Conservation (phyloP, 2,329 filamentous ascomycete genomes). For the Piedraia hortae region DNA sequence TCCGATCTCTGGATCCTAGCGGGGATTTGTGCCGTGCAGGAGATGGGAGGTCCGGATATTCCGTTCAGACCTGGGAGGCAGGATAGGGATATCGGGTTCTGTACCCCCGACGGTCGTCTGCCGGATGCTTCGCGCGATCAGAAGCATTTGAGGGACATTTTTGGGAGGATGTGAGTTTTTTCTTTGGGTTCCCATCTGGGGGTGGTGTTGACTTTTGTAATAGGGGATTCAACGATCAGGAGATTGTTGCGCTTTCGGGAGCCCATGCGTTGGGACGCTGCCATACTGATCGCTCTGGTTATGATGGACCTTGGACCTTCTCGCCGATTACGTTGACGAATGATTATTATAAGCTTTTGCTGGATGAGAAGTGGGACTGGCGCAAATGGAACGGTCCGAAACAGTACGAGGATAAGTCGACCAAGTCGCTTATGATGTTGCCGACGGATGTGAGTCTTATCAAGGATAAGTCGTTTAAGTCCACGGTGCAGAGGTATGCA, state of each 20-base stretch:
- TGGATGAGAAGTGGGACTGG: slow-evolving; percentile 80
- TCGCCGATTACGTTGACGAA: slow-evolving; percentile 79
- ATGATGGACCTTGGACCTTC: slow-evolving; percentile 74
- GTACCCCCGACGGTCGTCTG: slow-evolving; percentile 79
- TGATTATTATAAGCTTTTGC: slow-evolving; percentile 70
- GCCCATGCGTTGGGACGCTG: slow-evolving; percentile 74
- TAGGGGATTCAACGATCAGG: slow-evolving; percentile 94
- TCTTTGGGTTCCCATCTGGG: neutral
- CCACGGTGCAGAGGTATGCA: slow-evolving; percentile 62
- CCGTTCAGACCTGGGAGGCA: slow-evolving; percentile 67
- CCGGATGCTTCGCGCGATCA: slow-evolving; percentile 56
- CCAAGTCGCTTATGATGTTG: slow-evolving; percentile 88
- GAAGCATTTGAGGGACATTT: slow-evolving; percentile 71
- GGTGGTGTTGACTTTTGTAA: neutral
- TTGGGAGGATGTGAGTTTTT: slow-evolving; percentile 55
- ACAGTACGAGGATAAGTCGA: slow-evolving; percentile 71
- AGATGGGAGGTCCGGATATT: slow-evolving; percentile 73
- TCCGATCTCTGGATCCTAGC: slow-evolving; percentile 89
- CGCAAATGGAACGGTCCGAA: slow-evolving; percentile 78
- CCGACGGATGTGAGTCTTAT: slow-evolving; percentile 71
- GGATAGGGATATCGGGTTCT: slow-evolving; percentile 55
- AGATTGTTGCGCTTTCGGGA: slow-evolving; percentile 74
- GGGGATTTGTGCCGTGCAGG: slow-evolving; percentile 67
- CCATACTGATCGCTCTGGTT: slow-evolving; percentile 72
- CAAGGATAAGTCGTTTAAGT: slow-evolving; percentile 65